phyloP scores from a whole-genome alignment of 441 rosid genomes.

The Aquilaria agallochum region DNA sequence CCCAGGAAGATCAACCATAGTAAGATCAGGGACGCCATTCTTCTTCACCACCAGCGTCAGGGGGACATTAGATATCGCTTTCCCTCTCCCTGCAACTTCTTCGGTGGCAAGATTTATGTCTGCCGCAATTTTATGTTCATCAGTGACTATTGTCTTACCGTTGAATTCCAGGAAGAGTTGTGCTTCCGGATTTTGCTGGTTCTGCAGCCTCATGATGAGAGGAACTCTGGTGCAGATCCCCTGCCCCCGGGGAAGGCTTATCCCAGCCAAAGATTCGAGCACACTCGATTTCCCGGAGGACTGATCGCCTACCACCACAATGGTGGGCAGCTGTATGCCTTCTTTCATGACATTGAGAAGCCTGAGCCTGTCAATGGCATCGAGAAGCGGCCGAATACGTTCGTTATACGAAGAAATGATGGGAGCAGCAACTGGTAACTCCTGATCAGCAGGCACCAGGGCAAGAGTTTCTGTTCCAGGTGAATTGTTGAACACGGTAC shows the following conservation, averaged over 20 bases:
- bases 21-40: slow-evolving; percentile 29
- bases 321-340: slow-evolving; percentile 33
- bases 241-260: slow-evolving; percentile 28
- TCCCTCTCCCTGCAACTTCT: slow-evolving; percentile 29
- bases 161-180: slow-evolving; percentile 22
- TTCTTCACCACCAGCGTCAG: slow-evolving; percentile 28
- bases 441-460: background rate
- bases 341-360: slow-evolving; percentile 17
- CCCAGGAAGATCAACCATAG: slow-evolving; percentile 47
- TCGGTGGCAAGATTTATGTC: slow-evolving; percentile 20
- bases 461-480: too few relatives aligned
- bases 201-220: slow-evolving; percentile 27
- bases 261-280: slow-evolving; percentile 29
- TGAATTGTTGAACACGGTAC: too few relatives aligned
- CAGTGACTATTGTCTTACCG: slow-evolving; percentile 4
- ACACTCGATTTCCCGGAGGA: slow-evolving; percentile 36
- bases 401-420: slow-evolving; percentile 20
- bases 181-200: slow-evolving; percentile 6
- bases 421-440: background rate
- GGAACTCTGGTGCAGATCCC: slow-evolving; percentile 31
- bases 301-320: slow-evolving; percentile 35
- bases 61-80: slow-evolving; percentile 23
- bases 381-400: slow-evolving; percentile 21
- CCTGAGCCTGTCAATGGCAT: slow-evolving; percentile 25
- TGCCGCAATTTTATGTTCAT: slow-evolving; percentile 16